Percentiles rank a stretch among this genome's conserved stretches.
phyloP scores from a whole-genome alignment of 2,329 filamentous ascomycete genomes.

The Calonectria honghensis region DNA sequence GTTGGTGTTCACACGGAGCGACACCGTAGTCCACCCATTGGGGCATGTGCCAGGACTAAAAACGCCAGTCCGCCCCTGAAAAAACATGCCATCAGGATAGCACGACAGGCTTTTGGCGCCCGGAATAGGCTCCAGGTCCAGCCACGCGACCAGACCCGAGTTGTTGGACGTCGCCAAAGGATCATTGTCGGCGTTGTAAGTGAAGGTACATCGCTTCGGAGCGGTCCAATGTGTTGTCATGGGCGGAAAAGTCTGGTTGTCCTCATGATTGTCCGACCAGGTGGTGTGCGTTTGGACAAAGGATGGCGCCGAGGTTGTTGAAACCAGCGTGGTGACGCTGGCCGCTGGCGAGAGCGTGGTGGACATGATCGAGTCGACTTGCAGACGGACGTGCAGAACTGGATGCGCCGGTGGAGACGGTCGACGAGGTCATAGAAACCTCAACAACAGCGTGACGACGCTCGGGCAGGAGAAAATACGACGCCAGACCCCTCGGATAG shows the following conservation, averaged over 20 bases:
- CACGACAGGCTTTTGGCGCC: slow-evolving; percentile 62
- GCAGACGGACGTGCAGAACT: slow-evolving; percentile 32
- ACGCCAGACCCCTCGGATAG: slow-evolving; percentile 31
- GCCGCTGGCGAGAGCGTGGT: slow-evolving; percentile 46
- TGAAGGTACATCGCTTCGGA: slow-evolving; percentile 63
- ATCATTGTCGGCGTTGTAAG: slow-evolving; percentile 58
- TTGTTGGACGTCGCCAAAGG: slow-evolving; percentile 46
- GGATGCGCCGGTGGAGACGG: slow-evolving; percentile 38
- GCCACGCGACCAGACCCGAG: slow-evolving; percentile 59
- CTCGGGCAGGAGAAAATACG: slow-evolving; percentile 15
- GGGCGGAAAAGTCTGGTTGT: slow-evolving; percentile 56
- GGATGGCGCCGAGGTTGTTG: slow-evolving; percentile 46
- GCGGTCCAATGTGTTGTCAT: slow-evolving; percentile 63
- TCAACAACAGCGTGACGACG: slow-evolving; percentile 46
- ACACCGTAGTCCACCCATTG: slow-evolving; percentile 63
- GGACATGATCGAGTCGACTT: slow-evolving; percentile 33
- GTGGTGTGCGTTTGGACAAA: slow-evolving; percentile 42
- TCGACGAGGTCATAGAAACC: slow-evolving; percentile 35
- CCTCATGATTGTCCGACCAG: slow-evolving; percentile 48
- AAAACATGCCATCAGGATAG: slow-evolving; percentile 65
- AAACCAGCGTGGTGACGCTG: slow-evolving; percentile 40
- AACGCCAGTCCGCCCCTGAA: slow-evolving; percentile 59
- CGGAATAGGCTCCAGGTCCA: slow-evolving; percentile 61
- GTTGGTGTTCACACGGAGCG: slow-evolving; percentile 56
- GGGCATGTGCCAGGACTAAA: slow-evolving; percentile 65